Percentiles rank a stretch among this genome's conserved stretches.
phyloP scores from a whole-genome alignment of 768 basidiomycete species.

The Boletus speciosus region DNA sequence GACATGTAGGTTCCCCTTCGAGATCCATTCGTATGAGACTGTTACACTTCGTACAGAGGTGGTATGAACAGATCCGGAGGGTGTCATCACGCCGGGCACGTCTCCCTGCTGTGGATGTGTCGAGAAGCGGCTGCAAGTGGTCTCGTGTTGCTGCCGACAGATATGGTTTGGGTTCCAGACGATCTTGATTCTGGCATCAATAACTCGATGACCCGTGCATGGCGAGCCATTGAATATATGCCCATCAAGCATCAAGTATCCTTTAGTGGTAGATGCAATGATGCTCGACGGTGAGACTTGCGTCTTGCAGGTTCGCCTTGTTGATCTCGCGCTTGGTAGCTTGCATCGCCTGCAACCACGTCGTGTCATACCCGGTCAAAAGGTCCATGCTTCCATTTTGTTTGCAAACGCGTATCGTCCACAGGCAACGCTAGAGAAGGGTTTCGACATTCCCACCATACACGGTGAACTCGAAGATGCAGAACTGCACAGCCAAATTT shows the following conservation, averaged over 20 bases:
- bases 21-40: not conserved
- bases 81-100: conserved; percentile 21
- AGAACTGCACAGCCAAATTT: conserved; percentile 7
- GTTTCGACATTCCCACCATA: conserved; percentile 21
- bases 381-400: conserved; percentile 24
- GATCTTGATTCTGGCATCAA: conserved; percentile 21
- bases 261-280: conserved; percentile 15
- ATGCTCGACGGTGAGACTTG: conserved; percentile 13
- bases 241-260: conserved; percentile 24
- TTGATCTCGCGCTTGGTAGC: conserved; percentile 6
- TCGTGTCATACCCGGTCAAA: conserved; percentile 27
- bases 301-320: not conserved
- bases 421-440: conserved; percentile 14
- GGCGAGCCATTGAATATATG: conserved; percentile 18
- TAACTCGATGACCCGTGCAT: conserved; percentile 18
- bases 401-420: conserved; percentile 21
- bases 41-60: conserved; percentile 11
- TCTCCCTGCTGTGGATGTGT: conserved; percentile 34
- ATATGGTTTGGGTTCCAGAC: conserved; percentile 27
- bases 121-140: conserved; percentile 15
- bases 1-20: conserved; percentile 26
- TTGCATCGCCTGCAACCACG: conserved; percentile 18
- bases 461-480: not conserved
- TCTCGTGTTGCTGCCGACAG: conserved; percentile 22
- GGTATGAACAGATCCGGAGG: conserved; percentile 21